These are phyloP conservation scores for Trichoderma sp. DNA, from an alignment of 2,329 filamentous ascomycete genomes.

Conservation along the genomic window DNA sequence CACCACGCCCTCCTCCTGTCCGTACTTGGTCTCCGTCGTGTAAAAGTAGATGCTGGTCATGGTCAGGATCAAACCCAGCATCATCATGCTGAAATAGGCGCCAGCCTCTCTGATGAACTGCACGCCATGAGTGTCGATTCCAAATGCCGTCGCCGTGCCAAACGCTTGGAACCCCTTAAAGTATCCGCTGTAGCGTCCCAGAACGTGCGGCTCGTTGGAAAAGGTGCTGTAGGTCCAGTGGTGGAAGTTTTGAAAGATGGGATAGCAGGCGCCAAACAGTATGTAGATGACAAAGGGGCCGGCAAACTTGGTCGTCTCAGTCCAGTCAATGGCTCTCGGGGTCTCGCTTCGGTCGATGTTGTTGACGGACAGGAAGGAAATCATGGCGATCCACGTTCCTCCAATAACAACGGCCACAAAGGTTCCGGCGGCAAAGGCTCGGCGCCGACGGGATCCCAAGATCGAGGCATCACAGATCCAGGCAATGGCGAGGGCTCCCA, in stretches of 20 bases:
- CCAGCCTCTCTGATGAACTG: constrained; percentile 23
- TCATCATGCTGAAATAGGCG: constrained; percentile 26
- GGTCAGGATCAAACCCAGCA: constrained; percentile 15
- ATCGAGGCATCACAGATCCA: constrained; percentile 21
- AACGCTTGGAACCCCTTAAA: constrained; percentile 28
- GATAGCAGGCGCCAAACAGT: constrained; percentile 26
- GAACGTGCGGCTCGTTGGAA: constrained; percentile 27
- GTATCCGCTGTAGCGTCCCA: constrained; percentile 28
- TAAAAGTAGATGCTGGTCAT: constrained; percentile 19
- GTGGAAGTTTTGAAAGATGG: constrained; percentile 28
- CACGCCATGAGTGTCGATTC: constrained; percentile 25
- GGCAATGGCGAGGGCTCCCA: constrained; percentile 26
- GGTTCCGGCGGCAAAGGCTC: constrained; percentile 16
- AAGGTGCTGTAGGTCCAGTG: constrained; percentile 28
- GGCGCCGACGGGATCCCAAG: constrained; percentile 19
- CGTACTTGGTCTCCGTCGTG: constrained; percentile 21
- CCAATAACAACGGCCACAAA: constrained; percentile 25
- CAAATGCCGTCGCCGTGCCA: constrained; percentile 27
- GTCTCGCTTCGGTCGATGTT: constrained; percentile 21
- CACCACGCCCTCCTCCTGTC: constrained; percentile 25
- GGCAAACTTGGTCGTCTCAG: constrained; percentile 22
- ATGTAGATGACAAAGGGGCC: constrained; percentile 29
- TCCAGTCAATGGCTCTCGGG: constrained; percentile 25
- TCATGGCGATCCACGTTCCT: constrained; percentile 29
- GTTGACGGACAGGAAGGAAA: constrained; percentile 25